A percentile compares a stretch with the other conserved stretches of the same genome.
Conservation (phyloP, 1,139 yeast genomes). For the Saccharomyces hybrid region DNA sequence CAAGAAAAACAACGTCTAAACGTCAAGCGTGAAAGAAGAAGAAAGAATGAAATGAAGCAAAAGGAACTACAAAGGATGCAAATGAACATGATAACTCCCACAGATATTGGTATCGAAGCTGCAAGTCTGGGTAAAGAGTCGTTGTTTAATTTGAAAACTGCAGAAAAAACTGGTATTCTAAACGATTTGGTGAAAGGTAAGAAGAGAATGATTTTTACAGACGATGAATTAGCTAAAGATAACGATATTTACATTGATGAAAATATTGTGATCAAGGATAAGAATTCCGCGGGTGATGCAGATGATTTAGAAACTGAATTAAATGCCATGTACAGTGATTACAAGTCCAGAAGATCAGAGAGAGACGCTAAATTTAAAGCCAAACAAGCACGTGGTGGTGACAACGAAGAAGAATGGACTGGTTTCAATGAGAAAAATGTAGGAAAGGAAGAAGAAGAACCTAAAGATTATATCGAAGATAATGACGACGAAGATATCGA, state of each 20-base stretch:
- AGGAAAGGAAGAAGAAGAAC: constrained; percentile 40
- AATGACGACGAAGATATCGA: constrained; percentile 37
- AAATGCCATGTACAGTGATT: constrained; percentile 71
- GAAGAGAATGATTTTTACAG: constrained; percentile 62
- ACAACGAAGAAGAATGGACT: constrained; percentile 77
- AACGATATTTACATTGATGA: constrained; percentile 45
- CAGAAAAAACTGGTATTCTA: constrained; percentile 79
- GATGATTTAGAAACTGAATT: constrained; percentile 76
- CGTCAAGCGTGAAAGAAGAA: constrained; percentile 72
- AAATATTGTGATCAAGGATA: constrained; percentile 34
- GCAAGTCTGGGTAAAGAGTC: constrained; percentile 76
- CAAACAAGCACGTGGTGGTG: constrained; percentile 72
- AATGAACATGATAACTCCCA: constrained; percentile 91
- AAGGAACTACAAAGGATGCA: constrained; percentile 88
- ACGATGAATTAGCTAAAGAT: constrained; percentile 47
- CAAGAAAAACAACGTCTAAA: constrained; percentile 64
- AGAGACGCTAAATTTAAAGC: constrained; percentile 75
- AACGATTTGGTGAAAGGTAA: constrained; percentile 72
- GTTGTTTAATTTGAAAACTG: constrained; percentile 70
- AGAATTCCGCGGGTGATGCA: constrained; percentile 41
- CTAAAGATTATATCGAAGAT: constrained; percentile 30
- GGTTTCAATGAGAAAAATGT: constrained; percentile 53
- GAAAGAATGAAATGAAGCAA: constrained; percentile 73
- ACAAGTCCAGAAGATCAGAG: constrained; percentile 67
- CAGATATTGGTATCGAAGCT: constrained; percentile 90